Percentiles rank a stretch among this genome's conserved stretches.
Evolutionary conservation across 2,329 filamentous ascomycete species (phyloP).

Genomic region (Colletotrichum truncatum): DNA sequence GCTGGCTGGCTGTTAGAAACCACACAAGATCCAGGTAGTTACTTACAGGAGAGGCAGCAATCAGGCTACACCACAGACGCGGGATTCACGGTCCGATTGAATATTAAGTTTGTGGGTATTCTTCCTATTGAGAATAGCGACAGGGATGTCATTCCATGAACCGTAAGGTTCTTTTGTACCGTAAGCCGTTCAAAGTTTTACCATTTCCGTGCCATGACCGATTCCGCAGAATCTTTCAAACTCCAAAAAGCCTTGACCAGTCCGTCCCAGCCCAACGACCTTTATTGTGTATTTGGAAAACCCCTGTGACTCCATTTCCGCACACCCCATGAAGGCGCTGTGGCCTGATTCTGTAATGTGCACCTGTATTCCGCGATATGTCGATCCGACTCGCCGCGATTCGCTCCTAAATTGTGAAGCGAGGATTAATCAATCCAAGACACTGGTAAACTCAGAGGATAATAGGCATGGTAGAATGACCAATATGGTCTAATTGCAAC

Average conservation of each 20-base stretch:
- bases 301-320: not conserved
- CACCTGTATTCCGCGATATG: not conserved
- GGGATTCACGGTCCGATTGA: not conserved
- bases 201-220: not conserved
- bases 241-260: not conserved
- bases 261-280: not conserved
- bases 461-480: conserved; percentile 8
- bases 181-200: not conserved
- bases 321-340: not conserved
- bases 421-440: not conserved
- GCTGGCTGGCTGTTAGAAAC: too few relatives aligned
- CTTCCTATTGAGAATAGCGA: not conserved
- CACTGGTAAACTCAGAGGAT: not conserved
- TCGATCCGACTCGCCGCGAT: not conserved
- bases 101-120: not conserved
- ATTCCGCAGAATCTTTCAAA: not conserved
- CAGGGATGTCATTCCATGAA: not conserved
- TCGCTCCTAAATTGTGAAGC: not conserved
- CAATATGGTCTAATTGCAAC: conserved; percentile 2
- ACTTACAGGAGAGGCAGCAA: not conserved
- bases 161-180: not conserved
- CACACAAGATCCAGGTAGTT: not conserved
- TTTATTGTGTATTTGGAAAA: not conserved
- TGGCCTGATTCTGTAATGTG: not conserved
- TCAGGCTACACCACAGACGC: not conserved